phyloP scores from a whole-genome alignment of 148 eudicot species.

The Bassia scoparia region DNA sequence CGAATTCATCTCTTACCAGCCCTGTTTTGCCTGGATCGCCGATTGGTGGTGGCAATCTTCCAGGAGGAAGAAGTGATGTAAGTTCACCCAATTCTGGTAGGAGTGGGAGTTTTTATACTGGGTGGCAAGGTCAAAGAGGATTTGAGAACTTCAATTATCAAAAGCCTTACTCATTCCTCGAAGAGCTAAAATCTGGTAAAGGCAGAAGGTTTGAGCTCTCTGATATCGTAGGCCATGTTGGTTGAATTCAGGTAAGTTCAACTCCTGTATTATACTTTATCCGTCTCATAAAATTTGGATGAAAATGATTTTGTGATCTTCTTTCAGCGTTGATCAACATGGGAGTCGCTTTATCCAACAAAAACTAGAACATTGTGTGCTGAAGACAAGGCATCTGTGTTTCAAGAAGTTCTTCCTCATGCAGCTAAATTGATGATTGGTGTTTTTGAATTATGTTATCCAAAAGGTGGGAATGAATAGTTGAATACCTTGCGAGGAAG shows the following conservation, averaged over 20 bases:
- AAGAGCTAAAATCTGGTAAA: constrained; percentile 69
- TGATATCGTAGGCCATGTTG: constrained; percentile 66
- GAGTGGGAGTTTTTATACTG: constrained; percentile 44
- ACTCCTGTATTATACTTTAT: not conserved
- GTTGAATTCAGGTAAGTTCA: constrained; percentile 71
- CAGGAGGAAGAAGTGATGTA: constrained; percentile 55
- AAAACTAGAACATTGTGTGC: constrained; percentile 69
- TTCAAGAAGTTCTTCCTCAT: constrained; percentile 80
- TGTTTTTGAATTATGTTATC: constrained; percentile 96
- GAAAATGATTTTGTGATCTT: not conserved
- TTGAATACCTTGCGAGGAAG: constrained; percentile 4
- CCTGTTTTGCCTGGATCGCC: constrained; percentile 80
- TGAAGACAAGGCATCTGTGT: constrained; percentile 81
- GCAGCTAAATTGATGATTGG: constrained; percentile 80
- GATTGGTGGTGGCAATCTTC: constrained; percentile 41
- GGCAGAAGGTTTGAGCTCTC: constrained; percentile 72
- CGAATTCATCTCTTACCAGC: constrained; percentile 54
- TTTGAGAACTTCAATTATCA: constrained; percentile 41
- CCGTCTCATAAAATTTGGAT: not conserved
- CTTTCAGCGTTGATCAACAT: constrained; percentile 82
- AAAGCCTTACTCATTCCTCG: constrained; percentile 67
- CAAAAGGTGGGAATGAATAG: constrained; percentile 61
- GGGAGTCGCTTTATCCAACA: constrained; percentile 98
- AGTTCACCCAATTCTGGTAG: constrained; percentile 47
- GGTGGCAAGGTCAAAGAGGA: constrained; percentile 70